A percentile compares a stretch with the other conserved stretches of the same genome.
Conservation (phyloP, 495 filamentous ascomycete species). For the Cryomyces antarcticus region DNA sequence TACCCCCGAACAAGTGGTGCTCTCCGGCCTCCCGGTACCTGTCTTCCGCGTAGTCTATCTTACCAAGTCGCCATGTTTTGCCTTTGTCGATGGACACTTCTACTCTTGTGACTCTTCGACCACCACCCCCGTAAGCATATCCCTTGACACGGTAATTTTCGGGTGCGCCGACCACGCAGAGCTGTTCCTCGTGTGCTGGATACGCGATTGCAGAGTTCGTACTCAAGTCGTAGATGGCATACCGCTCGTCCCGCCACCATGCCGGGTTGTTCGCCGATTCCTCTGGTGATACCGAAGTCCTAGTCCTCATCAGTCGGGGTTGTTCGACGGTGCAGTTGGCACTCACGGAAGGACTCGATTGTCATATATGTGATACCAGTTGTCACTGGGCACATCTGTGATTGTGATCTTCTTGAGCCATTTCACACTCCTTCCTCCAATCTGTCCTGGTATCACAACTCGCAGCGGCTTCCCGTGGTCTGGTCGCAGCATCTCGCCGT, state of each 20-base stretch:
- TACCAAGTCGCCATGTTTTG: conserved; percentile 59
- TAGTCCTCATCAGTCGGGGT: conserved; percentile 2
- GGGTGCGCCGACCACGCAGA: conserved; percentile 29
- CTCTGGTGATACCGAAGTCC: conserved; percentile 69
- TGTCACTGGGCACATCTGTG: conserved; percentile 62
- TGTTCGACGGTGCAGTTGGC: background rate
- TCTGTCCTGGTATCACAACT: conserved; percentile 78
- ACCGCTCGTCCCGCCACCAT: conserved; percentile 81
- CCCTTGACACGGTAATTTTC: conserved; percentile 47
- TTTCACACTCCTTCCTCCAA: conserved; percentile 86
- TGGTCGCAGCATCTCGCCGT: conserved; percentile 62
- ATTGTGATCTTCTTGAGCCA: conserved; percentile 78
- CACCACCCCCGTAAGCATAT: conserved; percentile 82
- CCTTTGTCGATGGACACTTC: conserved; percentile 79
- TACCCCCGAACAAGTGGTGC: conserved; percentile 52
- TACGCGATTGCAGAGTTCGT: conserved; percentile 70
- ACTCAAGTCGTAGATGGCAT: conserved; percentile 87
- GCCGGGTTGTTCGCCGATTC: conserved; percentile 52
- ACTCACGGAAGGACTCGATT: conserved; percentile 61
- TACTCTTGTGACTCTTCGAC: conserved; percentile 63
- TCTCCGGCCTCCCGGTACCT: conserved; percentile 51
- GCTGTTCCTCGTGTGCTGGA: conserved; percentile 59
- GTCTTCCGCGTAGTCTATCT: conserved; percentile 75
- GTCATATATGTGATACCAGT: conserved; percentile 95
- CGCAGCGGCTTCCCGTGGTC: conserved; percentile 80